Percentiles rank a stretch among this genome's conserved stretches.
phyloP scores from a whole-genome alignment of 2,329 filamentous ascomycete species.

The Fusarium sp. region DNA sequence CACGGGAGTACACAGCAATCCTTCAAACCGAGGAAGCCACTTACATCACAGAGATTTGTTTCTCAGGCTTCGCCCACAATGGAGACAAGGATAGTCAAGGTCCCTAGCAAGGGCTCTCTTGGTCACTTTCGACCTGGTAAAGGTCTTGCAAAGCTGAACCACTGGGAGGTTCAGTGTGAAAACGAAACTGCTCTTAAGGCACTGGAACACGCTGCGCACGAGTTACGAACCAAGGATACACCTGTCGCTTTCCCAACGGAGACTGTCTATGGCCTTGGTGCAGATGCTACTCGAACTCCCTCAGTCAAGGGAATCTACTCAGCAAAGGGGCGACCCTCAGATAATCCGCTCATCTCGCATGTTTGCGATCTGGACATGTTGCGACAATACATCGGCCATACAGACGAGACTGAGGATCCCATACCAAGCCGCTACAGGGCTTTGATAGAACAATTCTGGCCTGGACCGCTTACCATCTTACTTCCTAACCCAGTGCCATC shows the following conservation, averaged over 20 bases:
- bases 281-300: slow-evolving; percentile 87
- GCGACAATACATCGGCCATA: slow-evolving; percentile 67
- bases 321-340: slow-evolving; percentile 89
- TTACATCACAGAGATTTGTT: slow-evolving; percentile 45
- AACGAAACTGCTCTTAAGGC: slow-evolving; percentile 51
- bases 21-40: slow-evolving; percentile 35
- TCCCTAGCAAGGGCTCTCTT: slow-evolving; percentile 50
- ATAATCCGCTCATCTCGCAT: slow-evolving; percentile 97
- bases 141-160: slow-evolving; percentile 53
- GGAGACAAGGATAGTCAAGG: slow-evolving; percentile 57
- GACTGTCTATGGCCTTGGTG: slow-evolving; percentile 97
- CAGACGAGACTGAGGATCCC: slow-evolving; percentile 49
- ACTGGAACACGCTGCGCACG: slow-evolving; percentile 74
- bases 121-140: slow-evolving; percentile 52
- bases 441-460: slow-evolving; percentile 89
- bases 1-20: background rate
- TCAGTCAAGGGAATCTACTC: slow-evolving; percentile 93
- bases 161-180: slow-evolving; percentile 57
- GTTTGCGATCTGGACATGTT: slow-evolving; percentile 85
- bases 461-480: slow-evolving; percentile 91
- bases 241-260: slow-evolving; percentile 98
- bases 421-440: slow-evolving; percentile 82
- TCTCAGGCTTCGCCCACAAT: slow-evolving; percentile 46
- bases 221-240: slow-evolving; percentile 73
- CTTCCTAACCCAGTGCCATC: slow-evolving; percentile 79